Base-by-base conservation (phyloP, 2,329 filamentous ascomycete genomes). In the Fusarium acutatum region DNA sequence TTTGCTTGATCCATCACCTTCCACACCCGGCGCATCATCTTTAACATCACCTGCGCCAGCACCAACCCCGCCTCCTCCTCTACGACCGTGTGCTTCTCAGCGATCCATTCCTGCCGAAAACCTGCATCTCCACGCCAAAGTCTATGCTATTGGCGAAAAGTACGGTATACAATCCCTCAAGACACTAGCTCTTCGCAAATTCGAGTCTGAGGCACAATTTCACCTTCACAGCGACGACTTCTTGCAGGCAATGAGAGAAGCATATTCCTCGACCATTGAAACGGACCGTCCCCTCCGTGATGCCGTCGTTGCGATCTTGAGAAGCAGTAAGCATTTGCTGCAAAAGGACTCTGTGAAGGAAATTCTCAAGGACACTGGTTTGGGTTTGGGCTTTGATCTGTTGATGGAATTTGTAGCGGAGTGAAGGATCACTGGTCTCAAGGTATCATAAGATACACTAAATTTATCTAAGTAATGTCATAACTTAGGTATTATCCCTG, bases 371-470 rank as follows among this genome's bases (percentile, higher is more conserved):
- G 49, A 52, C 0, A 15, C 32, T 0, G 17, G 1, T 1, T 3
- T 52, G 30, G n/a, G 17, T 1, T 8, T 50, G 28, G 5, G 47
- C 1, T 35, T 37, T 17, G 49, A 52, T 37, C 1, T 52, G 7
- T 0, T 52, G 2, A 52, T 52, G 49, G 9, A 12, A 11, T 4
- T 52, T 0, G 49, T 32, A 1, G 26, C 18, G 18, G 32, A 20
- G 0, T 52, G 30, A 52, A 15, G 43, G 2, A 30, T 30, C 9
- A 22, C 15, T 49, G 28, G 28, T 24, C 22, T 24, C 14, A 24
- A 24, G 11, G 0, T 9, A 3, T 0, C 2, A 22, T 10, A 13
- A n/a, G 15, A 32, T 32, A 6, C 0, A 3, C 22, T 10, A 2
- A 32, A 5, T 18, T 18, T 32, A 10, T 7, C 5, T 4, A 18